Percentiles rank a stretch among this genome's conserved stretches.
Evolutionary conservation across 2,329 filamentous ascomycete genomes (phyloP).

Genomic region (Lecanosticta acicola): DNA sequence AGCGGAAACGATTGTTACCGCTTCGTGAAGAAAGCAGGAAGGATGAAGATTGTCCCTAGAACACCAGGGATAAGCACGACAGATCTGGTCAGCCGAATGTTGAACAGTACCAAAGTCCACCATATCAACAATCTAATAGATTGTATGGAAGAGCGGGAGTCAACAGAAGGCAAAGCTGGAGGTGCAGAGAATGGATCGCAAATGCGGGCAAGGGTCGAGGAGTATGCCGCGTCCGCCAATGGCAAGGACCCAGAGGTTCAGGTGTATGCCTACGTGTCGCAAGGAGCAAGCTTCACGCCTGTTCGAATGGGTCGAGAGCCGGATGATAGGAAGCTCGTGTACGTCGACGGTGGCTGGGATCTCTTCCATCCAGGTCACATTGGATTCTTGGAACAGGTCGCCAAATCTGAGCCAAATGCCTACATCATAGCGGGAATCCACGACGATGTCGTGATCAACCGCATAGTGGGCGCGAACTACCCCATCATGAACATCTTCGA

Average conservation of each 20-base stretch:
- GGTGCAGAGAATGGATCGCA: constrained; percentile 56
- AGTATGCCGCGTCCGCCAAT: constrained; percentile 83
- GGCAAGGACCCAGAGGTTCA: constrained; percentile 72
- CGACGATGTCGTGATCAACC: constrained; percentile 90
- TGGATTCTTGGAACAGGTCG: constrained; percentile 79
- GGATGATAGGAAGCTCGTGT: constrained; percentile 74
- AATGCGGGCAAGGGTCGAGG: constrained; percentile 70
- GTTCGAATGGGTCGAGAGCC: constrained; percentile 68
- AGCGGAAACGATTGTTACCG: constrained; percentile 94
- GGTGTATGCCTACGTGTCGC: constrained; percentile 69
- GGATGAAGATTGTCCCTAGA: constrained; percentile 94
- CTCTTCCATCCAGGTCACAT: constrained; percentile 96
- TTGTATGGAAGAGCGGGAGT: constrained; percentile 56
- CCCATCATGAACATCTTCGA: constrained; percentile 99
- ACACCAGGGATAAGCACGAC: constrained; percentile 96
- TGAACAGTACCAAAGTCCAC: constrained; percentile 89
- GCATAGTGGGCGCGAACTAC: constrained; percentile 96
- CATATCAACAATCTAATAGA: constrained; percentile 65
- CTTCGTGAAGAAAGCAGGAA: constrained; percentile 86
- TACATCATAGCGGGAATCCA: constrained; percentile 93
- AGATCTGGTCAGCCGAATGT: constrained; percentile 95
- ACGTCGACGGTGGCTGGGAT: constrained; percentile 95
- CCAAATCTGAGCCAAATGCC: constrained; percentile 66
- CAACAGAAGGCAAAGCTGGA: constrained; percentile 64
- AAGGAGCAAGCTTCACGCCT: constrained; percentile 34